Conservation (phyloP, 768 basidiomycete species). For the Pleurotus tuber-regium region DNA sequence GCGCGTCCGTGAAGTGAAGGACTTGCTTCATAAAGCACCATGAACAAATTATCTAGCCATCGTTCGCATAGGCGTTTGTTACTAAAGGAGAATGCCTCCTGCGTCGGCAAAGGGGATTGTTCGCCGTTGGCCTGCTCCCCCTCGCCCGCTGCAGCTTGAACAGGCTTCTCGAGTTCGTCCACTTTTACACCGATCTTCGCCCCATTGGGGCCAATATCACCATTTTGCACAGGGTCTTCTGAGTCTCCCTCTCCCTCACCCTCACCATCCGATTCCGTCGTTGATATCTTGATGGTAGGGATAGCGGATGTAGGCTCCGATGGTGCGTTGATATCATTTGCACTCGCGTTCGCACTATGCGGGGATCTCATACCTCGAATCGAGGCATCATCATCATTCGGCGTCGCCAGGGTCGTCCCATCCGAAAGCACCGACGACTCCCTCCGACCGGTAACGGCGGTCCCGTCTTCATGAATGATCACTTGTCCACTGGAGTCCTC, state of each 20-base stretch:
- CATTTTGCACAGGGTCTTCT: constrained; percentile 19
- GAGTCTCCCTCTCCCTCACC: constrained; percentile 28
- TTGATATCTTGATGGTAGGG: constrained; percentile 16
- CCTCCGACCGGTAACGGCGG: constrained; percentile 28
- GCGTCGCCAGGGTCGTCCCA: constrained; percentile 25
- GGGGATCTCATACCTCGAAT: constrained; percentile 58
- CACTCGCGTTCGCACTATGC: constrained; percentile 22
- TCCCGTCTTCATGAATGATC: constrained; percentile 68
- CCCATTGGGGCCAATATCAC: constrained; percentile 27
- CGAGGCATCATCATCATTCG: constrained; percentile 43
- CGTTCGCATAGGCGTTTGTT: constrained; percentile 96
- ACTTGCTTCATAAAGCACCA: constrained; percentile 93
- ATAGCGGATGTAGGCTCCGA: constrained; percentile 14
- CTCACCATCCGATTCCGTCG: constrained; percentile 32
- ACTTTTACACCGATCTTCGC: constrained; percentile 31
- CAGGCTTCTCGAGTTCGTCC: constrained; percentile 42
- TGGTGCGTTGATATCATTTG: constrained; percentile 24
- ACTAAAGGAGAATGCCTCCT: constrained; percentile 85
- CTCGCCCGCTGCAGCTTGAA: constrained; percentile 50
- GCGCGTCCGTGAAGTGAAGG: no score
- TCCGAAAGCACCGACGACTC: constrained; percentile 18
- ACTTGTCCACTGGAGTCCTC: constrained; percentile 29
- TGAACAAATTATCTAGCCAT: constrained; percentile 97
- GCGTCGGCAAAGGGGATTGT: constrained; percentile 28
- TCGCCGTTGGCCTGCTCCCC: constrained; percentile 35